Evolutionary conservation across 2,329 filamentous ascomycete species (phyloP), one percentile per base, ranked within the genome.

Genomic region (Parasarocladium wereldwijsianum): DNA sequence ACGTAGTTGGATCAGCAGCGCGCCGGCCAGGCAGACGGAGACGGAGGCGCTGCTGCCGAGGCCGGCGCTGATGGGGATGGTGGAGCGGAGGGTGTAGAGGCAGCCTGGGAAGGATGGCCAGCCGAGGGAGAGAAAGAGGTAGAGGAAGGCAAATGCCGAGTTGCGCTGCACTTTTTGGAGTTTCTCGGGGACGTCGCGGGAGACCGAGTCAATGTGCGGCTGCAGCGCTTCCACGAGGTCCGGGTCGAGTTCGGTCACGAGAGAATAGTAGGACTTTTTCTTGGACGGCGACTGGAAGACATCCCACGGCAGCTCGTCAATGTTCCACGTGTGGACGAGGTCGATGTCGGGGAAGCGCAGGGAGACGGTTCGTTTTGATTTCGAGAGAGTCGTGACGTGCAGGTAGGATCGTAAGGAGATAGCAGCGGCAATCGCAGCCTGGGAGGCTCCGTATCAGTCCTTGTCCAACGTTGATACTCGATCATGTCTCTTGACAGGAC

Each of bases 331-430:
- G 54, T 98, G 85, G 32, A 80, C 66, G 40, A 98, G 66, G 40
- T 79, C 76, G 42, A 96, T 85, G 50, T 98, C 90, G 36, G 85
- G 77, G 51, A 98, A 96, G 44, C 78, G 78, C 32, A 98, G 63
- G 3, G 81, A 81, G 29, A 98, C 76, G 10, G 80, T 93, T 36
- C 84, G 76, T 49, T 79, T 81, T 24, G 85, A 92, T 58, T 94
- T 94, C 38, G 85, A 92, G 26, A 93, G 71, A 10, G 87, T 82
- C 11, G 86, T 93, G 49, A 96, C 87, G 45, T 93, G 85, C 29
- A 98, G 79, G 52, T 96, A 98, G 25, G 90, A 96, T 42, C 90
- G 79, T 17, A 98, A 69, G 17, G 90, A 93, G 35, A 98, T 92
- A 17, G 90, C 78, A 15, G 90, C 92, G 31, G 90, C 90, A 54